Base-by-base conservation (phyloP, 192 early-diverging fungal species). In the Bifiguratus adelaidae region DNA sequence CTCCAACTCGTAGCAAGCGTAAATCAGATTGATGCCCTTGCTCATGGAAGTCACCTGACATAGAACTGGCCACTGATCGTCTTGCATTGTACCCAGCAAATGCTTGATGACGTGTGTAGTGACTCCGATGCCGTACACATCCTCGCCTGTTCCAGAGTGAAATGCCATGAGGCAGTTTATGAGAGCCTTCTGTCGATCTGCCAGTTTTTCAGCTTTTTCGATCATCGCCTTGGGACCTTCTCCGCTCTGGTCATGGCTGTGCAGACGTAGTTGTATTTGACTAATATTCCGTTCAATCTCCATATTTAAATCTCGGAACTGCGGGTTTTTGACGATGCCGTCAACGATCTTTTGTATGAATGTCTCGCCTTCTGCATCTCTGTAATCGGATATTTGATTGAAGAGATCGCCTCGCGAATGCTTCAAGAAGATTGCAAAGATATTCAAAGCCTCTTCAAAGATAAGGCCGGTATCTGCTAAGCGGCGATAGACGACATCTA, bases 1-100 rank as follows among this genome's bases (percentile, higher is more conserved):
- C 7, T 13, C 8, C 0, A 29, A 33, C 3, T 47, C 21, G 37
- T 40, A 40, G 13, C 41, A 49, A 7, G 53, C 46, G 8, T 48
- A 29, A 5, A 64, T 50, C 15, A 64, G 40, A 1, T 48, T 38
- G 7, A 64, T 19, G 1, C 47, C 61, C 8, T 50, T 27, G 15
- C 52, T 41, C 6, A 38, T 34, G 23, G 41, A 53, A 36, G 40
- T 37, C 0, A 55, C 41, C 9, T 43, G 45, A 13, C 40, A 48
- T 28, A 58, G 21, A 2, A 20, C 15, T 6, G 55, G 32, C 51
- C 47, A 52, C 7, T 34, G 37, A 1, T 32, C 12, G 21, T 45
- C 47, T 46, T 64, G 61, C 36, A 64, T 58, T 8, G 48, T 44
- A 2, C 47, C 52, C 36, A 64, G 47, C 27, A 53, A 21, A 1